Conservation (phyloP, 495 filamentous ascomycete species). For the Podospora sp. region DNA sequence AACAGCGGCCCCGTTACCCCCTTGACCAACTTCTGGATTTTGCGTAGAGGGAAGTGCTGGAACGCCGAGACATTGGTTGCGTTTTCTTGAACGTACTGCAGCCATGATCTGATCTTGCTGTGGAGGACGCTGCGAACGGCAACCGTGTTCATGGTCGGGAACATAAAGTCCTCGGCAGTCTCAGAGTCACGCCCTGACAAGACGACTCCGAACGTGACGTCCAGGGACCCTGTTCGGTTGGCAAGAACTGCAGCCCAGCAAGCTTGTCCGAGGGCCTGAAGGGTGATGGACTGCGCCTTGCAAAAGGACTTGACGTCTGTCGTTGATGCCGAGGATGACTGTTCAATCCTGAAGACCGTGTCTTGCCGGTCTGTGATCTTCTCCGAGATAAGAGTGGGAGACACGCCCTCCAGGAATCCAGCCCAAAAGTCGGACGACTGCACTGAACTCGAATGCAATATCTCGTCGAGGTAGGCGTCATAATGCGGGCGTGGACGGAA, state of each 20-base stretch:
- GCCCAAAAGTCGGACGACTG: constrained; percentile 61
- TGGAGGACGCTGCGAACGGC: constrained; percentile 65
- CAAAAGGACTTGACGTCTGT: constrained; percentile 53
- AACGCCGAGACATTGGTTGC: constrained; percentile 53
- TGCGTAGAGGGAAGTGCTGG: constrained; percentile 69
- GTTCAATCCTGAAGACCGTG: constrained; percentile 50
- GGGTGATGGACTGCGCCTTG: constrained; percentile 57
- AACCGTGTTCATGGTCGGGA: constrained; percentile 80
- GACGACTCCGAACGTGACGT: constrained; percentile 71
- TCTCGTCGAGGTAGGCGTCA: constrained; percentile 49
- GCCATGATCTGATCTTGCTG: constrained; percentile 60
- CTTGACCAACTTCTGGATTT: constrained; percentile 52
- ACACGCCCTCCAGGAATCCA: constrained; percentile 54
- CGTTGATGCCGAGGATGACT: constrained; percentile 40
- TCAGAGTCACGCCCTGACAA: constrained; percentile 69
- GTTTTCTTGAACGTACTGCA: constrained; percentile 66
- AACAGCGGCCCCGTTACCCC: constrained; percentile 48
- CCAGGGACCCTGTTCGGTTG: constrained; percentile 54
- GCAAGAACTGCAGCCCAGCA: constrained; percentile 68
- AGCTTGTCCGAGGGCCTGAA: constrained; percentile 66
- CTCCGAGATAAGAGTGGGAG: constrained; percentile 40
- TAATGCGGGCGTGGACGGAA: constrained; percentile 47
- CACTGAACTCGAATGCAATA: constrained; percentile 39
- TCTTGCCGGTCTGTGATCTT: background rate
- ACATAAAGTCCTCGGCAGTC: constrained; percentile 60